phyloP scores from a whole-genome alignment of 2,329 filamentous ascomycete species.

The Albifimbria verrucaria region DNA sequence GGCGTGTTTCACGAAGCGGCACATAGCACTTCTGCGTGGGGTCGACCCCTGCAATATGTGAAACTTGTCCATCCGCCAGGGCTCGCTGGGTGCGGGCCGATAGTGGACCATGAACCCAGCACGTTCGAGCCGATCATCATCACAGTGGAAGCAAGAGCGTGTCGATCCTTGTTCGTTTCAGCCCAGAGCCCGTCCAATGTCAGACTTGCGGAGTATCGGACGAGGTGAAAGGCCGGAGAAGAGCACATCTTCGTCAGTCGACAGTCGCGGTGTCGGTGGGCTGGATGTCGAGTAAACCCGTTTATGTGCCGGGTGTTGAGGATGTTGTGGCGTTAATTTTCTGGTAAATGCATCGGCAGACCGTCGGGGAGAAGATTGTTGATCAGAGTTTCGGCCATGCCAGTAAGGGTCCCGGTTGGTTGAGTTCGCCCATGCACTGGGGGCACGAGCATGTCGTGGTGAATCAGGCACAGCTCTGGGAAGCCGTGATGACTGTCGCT shows the following conservation, averaged over 20 bases:
- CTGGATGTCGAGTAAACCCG: constrained; percentile 34
- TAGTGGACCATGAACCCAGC: not conserved
- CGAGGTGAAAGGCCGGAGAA: constrained; percentile 47
- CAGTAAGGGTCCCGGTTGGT: constrained; percentile 36
- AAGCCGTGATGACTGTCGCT: constrained; percentile 50
- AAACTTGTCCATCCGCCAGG: constrained; percentile 9
- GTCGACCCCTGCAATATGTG: not conserved
- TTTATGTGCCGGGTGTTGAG: constrained; percentile 22
- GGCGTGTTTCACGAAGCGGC: not conserved
- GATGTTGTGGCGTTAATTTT: constrained; percentile 18
- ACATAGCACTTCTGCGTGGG: not conserved
- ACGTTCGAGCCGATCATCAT: no score
- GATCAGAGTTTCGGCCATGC: constrained; percentile 33
- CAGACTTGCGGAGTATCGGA: constrained; percentile 40
- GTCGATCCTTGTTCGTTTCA: constrained; percentile 26
- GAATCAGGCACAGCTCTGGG: constrained; percentile 43
- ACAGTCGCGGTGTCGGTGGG: constrained; percentile 35
- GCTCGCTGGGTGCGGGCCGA: constrained; percentile 7
- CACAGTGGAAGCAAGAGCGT: no score
- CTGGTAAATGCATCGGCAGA: constrained; percentile 28
- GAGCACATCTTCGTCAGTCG: constrained; percentile 43
- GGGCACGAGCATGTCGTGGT: constrained; percentile 34
- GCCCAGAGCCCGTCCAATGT: constrained; percentile 54
- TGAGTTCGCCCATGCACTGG: constrained; percentile 38
- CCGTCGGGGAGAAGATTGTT: constrained; percentile 22